A percentile compares a stretch with the other conserved stretches of the same genome.
Evolutionary conservation across 2,329 filamentous ascomycete genomes (phyloP).

Genomic region (Didymella segeticola): DNA sequence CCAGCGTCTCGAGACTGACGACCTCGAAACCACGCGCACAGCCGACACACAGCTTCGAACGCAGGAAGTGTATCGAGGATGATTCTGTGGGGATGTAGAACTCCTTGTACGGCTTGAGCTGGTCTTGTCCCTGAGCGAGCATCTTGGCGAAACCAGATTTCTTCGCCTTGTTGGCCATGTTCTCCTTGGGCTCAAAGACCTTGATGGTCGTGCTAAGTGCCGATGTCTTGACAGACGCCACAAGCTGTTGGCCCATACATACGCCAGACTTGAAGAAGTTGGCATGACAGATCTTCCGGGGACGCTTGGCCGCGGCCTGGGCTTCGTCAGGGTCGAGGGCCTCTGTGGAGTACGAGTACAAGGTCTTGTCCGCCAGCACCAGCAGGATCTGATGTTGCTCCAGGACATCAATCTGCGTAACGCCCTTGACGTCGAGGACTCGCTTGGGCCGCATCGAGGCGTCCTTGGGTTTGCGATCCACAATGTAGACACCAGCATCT

Average conservation of each 20-base stretch:
- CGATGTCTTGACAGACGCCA: constrained; percentile 95
- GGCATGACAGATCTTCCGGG: constrained; percentile 96
- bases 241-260: constrained; percentile 89
- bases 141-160: constrained; percentile 95
- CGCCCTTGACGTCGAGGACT: constrained; percentile 83
- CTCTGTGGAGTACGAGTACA: constrained; percentile 87
- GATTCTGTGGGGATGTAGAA: constrained; percentile 99
- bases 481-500: constrained; percentile 90
- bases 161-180: constrained; percentile 91
- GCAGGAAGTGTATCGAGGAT: constrained; percentile 97
- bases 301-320: constrained; percentile 77
- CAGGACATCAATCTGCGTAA: constrained; percentile 94
- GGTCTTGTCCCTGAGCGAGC: constrained; percentile 91
- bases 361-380: constrained; percentile 89
- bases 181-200: constrained; percentile 97
- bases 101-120: constrained; percentile 83
- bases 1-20: constrained; percentile 94
- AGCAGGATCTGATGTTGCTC: constrained; percentile 94
- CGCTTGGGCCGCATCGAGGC: constrained; percentile 74
- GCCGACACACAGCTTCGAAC: constrained; percentile 94
- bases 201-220: constrained; percentile 96
- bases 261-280: constrained; percentile 99
- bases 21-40: constrained; percentile 97
- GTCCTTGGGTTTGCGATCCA: constrained; percentile 88
- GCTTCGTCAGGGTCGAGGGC: constrained; percentile 83